A percentile compares a stretch with the other conserved stretches of the same genome.
Evolutionary conservation across 78 protist species (phyloP).

Genomic region (Isochrysis galbana): DNA sequence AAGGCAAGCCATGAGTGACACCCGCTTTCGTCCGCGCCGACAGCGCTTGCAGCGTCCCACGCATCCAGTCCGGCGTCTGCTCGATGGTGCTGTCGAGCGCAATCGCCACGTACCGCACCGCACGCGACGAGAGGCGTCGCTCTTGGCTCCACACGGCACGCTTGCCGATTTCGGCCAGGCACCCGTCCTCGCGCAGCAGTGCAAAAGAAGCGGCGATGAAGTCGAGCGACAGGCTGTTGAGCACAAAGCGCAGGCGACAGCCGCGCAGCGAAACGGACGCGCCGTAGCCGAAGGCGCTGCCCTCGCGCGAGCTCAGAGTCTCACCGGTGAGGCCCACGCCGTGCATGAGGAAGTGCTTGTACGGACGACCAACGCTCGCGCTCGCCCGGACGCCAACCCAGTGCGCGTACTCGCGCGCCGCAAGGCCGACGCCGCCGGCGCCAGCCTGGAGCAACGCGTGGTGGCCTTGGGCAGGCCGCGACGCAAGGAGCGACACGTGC

Average conservation of each 20-base stretch:
- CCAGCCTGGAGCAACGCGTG: constrained; percentile 8
- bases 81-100: background rate
- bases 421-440: constrained; percentile 46
- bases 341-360: background rate
- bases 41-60: background rate
- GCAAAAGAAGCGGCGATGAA: background rate
- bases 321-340: background rate
- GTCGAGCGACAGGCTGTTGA: constrained; percentile 31
- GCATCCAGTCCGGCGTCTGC: background rate
- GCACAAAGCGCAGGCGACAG: background rate
- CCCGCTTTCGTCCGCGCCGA: background rate
- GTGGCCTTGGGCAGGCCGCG: background rate
- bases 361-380: background rate
- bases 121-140: background rate
- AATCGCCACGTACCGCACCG: background rate
- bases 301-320: background rate
- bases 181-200: background rate
- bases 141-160: background rate
- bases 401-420: background rate
- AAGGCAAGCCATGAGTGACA: background rate
- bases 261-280: background rate
- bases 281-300: background rate
- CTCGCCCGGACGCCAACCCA: background rate
- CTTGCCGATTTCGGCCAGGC: constrained; percentile 42
- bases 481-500: background rate